phyloP scores from a whole-genome alignment of 2,329 filamentous ascomycete species.

The Fusarium nodosum region DNA sequence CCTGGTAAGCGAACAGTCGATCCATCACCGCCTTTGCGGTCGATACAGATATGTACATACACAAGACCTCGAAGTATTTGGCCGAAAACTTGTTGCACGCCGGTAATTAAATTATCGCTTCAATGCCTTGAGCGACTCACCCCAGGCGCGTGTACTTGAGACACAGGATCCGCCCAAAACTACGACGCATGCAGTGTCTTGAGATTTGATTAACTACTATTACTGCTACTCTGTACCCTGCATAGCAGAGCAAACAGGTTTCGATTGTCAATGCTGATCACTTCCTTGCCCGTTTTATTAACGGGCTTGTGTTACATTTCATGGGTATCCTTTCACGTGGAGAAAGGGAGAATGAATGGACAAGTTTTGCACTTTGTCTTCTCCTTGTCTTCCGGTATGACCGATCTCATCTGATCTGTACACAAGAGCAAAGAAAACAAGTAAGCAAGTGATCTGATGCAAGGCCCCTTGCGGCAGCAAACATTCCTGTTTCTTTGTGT shows the following conservation, averaged over 20 bases:
- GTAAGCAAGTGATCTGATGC: constrained; percentile 13
- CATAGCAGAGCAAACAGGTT: constrained; percentile 27
- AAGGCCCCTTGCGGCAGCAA: constrained; percentile 10
- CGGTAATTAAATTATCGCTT: constrained; percentile 18
- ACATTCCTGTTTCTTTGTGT: constrained; percentile 27
- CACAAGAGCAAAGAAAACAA: neutral
- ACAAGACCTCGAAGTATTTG: constrained; percentile 14
- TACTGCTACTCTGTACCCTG: neutral
- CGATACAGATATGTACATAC: constrained; percentile 1
- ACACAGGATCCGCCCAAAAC: constrained; percentile 1
- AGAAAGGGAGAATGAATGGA: constrained; percentile 1
- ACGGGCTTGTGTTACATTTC: constrained; percentile 25
- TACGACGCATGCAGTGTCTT: constrained; percentile 8
- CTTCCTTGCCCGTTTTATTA: constrained; percentile 12
- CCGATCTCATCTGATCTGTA: constrained; percentile 31
- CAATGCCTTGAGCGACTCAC: neutral
- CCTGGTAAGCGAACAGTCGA: neutral
- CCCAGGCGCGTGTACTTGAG: neutral
- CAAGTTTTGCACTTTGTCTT: constrained; percentile 16
- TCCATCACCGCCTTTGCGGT: neutral
- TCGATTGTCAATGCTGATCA: constrained; percentile 6
- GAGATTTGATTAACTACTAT: constrained; percentile 2
- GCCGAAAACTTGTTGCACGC: constrained; percentile 13
- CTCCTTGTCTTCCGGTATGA: constrained; percentile 12
- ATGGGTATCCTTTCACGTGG: constrained; percentile 3